phyloP scores from a whole-genome alignment of 257 asterid genomes.

The Leptodermis oblonga region DNA sequence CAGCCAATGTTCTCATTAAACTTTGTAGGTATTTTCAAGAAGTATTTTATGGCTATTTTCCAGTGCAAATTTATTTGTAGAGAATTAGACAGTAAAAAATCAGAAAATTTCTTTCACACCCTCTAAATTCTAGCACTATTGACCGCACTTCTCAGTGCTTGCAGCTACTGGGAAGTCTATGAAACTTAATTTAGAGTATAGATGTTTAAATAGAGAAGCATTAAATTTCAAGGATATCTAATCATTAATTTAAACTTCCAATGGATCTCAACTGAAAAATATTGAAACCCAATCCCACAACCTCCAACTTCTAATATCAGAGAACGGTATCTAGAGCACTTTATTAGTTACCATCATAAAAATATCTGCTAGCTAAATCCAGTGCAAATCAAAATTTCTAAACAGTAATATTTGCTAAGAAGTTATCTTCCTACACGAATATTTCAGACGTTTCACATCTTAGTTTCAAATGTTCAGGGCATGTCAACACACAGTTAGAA shows the following conservation, averaged over 20 bases:
- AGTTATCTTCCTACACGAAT: not conserved
- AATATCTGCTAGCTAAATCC: not conserved
- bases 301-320: not conserved
- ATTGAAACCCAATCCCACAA: not conserved
- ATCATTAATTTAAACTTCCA: not conserved
- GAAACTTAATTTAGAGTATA: no score
- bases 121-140: not conserved
- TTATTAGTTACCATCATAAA: not conserved
- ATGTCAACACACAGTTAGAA: not conserved
- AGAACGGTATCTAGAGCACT: not conserved
- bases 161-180: no score
- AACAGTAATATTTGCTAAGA: not conserved
- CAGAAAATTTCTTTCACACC: not conserved
- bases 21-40: no score
- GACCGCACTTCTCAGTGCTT: not conserved
- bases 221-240: not conserved
- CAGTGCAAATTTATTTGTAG: not conserved
- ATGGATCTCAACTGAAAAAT: not conserved
- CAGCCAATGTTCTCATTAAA: no score
- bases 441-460: not conserved
- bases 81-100: no score
- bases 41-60: no score
- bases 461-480: not conserved
- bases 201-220: no score
- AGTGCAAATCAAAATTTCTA: not conserved